Evolutionary conservation across 2,329 filamentous ascomycete genomes (phyloP), one percentile per base, ranked within the genome.

Genomic region (Tolypocladium paradoxum): DNA sequence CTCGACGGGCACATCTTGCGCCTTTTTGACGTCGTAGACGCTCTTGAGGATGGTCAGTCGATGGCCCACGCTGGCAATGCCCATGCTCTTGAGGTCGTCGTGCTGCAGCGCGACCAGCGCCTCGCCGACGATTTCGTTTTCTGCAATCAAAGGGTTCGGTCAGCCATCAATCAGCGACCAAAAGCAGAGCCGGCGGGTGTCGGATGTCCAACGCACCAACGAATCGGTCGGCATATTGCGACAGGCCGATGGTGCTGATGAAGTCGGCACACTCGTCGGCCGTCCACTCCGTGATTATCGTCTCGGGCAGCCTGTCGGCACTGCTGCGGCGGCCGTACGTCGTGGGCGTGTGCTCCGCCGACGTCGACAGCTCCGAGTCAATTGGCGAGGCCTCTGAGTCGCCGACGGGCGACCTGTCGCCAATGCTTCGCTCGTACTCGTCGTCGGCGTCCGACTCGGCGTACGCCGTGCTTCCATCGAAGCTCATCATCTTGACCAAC

Each of bases 1-100:
- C 65, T 97, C 92, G 62, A 96, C 81, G 18, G 89, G 87, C 55
- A 97, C 82, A 62, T 95, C 90, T 65, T 96, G 91, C 58, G 90
- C 90, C 68, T 92, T 86, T 74, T 99, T 99, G 65, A 93, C 85
- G 65, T 97, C 91, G 72, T 96, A 97, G 52, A 97, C 90, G 63
- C 85, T 91, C 73, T 96, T 97, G 54, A 99, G 78, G 54, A 99
- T 95, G 24, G 90, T 95, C 62, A 99, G 77, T 55, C 93, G 85
- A 73, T 99, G 93, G 40, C 93, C 93, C 48, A 96, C 90, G 71
- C 92, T 97, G 57, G 78, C 76, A 58, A 99, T 88, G 48, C 91
- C 91, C 84, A 97, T 92, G 66, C 95, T 90, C 71, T 95, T 96
- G 62, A 99, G 76, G 67, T 97, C 92, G 54, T 95, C 88, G 67